These are phyloP conservation scores for Podosphaera fusca DNA, from an alignment of 2,329 filamentous ascomycete genomes.

Conservation along the genomic window DNA sequence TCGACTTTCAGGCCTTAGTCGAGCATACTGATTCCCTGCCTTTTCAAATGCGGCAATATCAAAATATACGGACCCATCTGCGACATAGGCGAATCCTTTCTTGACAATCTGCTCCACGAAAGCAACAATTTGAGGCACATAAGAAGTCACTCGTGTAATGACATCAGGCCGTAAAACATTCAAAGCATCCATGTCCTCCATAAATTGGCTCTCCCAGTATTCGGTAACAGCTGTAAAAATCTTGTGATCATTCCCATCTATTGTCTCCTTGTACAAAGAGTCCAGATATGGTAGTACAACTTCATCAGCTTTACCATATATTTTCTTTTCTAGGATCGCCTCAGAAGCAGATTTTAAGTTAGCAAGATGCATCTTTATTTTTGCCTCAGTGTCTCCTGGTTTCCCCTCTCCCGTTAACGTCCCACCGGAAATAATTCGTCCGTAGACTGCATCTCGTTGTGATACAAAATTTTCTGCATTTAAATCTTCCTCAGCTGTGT, in stretches of 20 bases:
- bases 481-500: slow-evolving; percentile 19
- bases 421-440: slow-evolving; percentile 29
- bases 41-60: slow-evolving; percentile 73
- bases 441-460: slow-evolving; percentile 29
- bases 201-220: slow-evolving; percentile 71
- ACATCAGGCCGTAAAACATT: slow-evolving; percentile 69
- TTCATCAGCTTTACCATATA: slow-evolving; percentile 34
- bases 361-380: slow-evolving; percentile 50
- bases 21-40: slow-evolving; percentile 63
- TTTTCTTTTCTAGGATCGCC: slow-evolving; percentile 24
- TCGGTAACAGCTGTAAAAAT: slow-evolving; percentile 76
- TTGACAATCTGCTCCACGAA: slow-evolving; percentile 45
- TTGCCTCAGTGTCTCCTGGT: slow-evolving; percentile 36
- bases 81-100: slow-evolving; percentile 67
- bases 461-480: slow-evolving; percentile 26
- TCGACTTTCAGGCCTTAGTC: slow-evolving; percentile 63
- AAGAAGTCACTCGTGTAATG: slow-evolving; percentile 79
- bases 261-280: slow-evolving; percentile 35
- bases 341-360: slow-evolving; percentile 20
- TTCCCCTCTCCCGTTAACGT: slow-evolving; percentile 32
- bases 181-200: slow-evolving; percentile 64
- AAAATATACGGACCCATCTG: slow-evolving; percentile 79
- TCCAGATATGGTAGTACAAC: slow-evolving; percentile 71
- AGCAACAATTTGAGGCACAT: slow-evolving; percentile 62
- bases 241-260: slow-evolving; percentile 36